Conservation (phyloP, 2,329 filamentous ascomycete species). For the Aspergillus chevalieri region DNA sequence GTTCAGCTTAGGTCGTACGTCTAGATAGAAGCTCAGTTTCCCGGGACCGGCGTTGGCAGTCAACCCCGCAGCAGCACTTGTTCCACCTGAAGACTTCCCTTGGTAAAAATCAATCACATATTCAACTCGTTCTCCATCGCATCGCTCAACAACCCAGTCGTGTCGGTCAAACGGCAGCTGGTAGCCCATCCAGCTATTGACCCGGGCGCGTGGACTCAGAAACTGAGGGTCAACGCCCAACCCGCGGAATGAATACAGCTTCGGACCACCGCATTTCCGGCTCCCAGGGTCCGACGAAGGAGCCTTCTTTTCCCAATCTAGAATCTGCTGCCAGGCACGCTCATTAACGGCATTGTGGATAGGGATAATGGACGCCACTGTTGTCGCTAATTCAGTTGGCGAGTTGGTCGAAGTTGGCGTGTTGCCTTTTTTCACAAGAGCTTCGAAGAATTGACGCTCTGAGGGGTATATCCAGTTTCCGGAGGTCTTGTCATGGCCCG, state of each 20-base stretch:
- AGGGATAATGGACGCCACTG: conserved; percentile 88
- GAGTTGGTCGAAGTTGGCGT: conserved; percentile 49
- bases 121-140: conserved; percentile 67
- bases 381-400: conserved; percentile 48
- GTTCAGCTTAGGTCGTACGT: conserved; percentile 61
- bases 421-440: conserved; percentile 88
- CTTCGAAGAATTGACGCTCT: conserved; percentile 96
- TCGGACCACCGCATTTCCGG: conserved; percentile 68
- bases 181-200: conserved; percentile 84
- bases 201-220: conserved; percentile 74
- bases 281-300: conserved; percentile 49
- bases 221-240: conserved; percentile 42
- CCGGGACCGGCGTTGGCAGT: conserved; percentile 27
- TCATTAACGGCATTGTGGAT: conserved; percentile 99
- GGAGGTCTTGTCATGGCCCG: conserved; percentile 58
- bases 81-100: conserved; percentile 49
- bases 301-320: conserved; percentile 74
- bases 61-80: conserved; percentile 18
- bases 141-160: conserved; percentile 94
- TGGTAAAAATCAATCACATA: conserved; percentile 99
- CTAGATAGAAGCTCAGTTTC: conserved; percentile 58
- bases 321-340: conserved; percentile 87
- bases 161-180: conserved; percentile 88
- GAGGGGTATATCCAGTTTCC: conserved; percentile 98
- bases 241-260: conserved; percentile 77